Conservation (phyloP, 805 yeast genomes). For the Nakazawaea wickerhamii region DNA sequence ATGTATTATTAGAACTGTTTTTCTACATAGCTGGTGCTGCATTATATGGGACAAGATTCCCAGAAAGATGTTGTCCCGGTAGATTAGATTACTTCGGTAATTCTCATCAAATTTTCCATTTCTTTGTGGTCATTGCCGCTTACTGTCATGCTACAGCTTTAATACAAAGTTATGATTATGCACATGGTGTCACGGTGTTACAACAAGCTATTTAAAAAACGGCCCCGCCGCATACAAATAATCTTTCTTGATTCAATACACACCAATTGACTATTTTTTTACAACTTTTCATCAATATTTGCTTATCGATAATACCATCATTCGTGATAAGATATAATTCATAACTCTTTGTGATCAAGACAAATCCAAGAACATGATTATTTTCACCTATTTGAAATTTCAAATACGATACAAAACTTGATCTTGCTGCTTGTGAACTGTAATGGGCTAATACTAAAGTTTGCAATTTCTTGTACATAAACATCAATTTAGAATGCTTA, state of each 20-base stretch:
- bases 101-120: slow-evolving; percentile 82
- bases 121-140: slow-evolving; percentile 73
- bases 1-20: slow-evolving; percentile 65
- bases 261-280: slow-evolving; percentile 72
- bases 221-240: slow-evolving; percentile 74
- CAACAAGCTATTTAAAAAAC: slow-evolving; percentile 34
- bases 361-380: slow-evolving; percentile 20
- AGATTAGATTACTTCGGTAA: slow-evolving; percentile 66
- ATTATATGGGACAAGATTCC: slow-evolving; percentile 71
- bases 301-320: slow-evolving; percentile 52
- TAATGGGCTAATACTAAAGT: slow-evolving; percentile 8
- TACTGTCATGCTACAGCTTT: slow-evolving; percentile 66
- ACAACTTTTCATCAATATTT: slow-evolving; percentile 55
- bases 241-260: slow-evolving; percentile 56
- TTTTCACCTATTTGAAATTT: slow-evolving; percentile 20
- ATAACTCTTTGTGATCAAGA: slow-evolving; percentile 33
- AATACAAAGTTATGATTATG: slow-evolving; percentile 45
- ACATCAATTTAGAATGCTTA: slow-evolving; percentile 11
- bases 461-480: slow-evolving; percentile 11
- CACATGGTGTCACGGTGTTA: slow-evolving; percentile 28
- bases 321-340: slow-evolving; percentile 56
- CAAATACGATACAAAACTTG: slow-evolving; percentile 21
- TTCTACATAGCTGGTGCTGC: slow-evolving; percentile 77
- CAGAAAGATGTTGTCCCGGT: slow-evolving; percentile 67
- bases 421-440: neutral